Evolutionary conservation across 495 filamentous ascomycete species (phyloP), one percentile per base, ranked within the genome.

Genomic region (Trichodelitschia bisporula): DNA sequence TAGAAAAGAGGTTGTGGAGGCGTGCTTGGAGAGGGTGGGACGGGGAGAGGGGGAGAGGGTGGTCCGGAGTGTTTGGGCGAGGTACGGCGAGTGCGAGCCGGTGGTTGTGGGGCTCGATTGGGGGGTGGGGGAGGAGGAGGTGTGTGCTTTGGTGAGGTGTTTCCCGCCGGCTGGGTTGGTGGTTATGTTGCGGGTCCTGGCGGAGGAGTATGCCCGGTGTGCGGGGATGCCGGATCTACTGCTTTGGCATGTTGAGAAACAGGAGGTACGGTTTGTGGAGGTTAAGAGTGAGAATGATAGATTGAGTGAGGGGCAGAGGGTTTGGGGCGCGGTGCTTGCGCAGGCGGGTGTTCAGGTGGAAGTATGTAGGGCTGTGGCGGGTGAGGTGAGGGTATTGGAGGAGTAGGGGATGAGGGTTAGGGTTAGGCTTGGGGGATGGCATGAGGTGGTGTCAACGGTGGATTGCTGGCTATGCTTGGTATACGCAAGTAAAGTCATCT

Each of bases 221-320:
- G 74, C 78, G 11, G 86, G 86, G 1, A 74, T 97, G 28, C 86
- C 86, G 17, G 86, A 97, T 55, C 51, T 97, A 28, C 77, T 97
- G 38, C 62, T 97, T 1, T 97, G 86, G 86, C 29, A 34, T 23
- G 37, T 31, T 28, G 37, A 45, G 12, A 36, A 31, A 39, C 14
- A 33, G 38, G 66, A 72, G 48, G 68, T 80, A 27, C 66, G 82
- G 64, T 90, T 93, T 53, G 61, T 66, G 2, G 83, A 93, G 51
- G 82, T 92, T 29, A 91, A 91, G 61, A 80, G 72, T 36, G 78
- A 80, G 53, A 93, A 92, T 56, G 86, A 97, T 58, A 66, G 80
- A 19, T 57, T 97, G 44, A 92, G 84, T 51, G 86, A 97, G 59
- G 89, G 82, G 19, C 86, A 97, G 53, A 61, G 86, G 39, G 56